Evolutionary conservation across 2,329 filamentous ascomycete species (phyloP), one percentile per base, ranked within the genome.

Genomic region (Huntiella omanensis): DNA sequence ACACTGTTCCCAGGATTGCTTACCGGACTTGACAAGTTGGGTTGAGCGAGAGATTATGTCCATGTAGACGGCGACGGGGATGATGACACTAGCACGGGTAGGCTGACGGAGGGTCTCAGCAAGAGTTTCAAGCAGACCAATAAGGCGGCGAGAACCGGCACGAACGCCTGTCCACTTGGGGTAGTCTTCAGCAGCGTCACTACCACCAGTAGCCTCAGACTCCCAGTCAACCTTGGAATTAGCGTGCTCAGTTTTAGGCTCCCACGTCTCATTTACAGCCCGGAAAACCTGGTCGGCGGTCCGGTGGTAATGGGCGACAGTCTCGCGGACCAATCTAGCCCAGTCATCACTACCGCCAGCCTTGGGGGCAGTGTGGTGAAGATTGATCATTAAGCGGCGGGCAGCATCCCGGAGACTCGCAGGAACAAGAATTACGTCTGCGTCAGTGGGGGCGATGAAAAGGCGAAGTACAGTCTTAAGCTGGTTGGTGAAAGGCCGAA

Each of bases 301-400:
- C 17, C 64, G 61, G 55, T 95, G 86, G 12, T 77, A 69, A 34
- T 74, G 70, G 34, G 69, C 67, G 17, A 92, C 64, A 8, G 79
- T 67, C 5, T 65, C 64, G 40, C 71, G 70, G 40, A 87, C 62
- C 12, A 75, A 68, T 53, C 75, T 80, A 12, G 68, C 67, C 87
- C 87, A 95, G 60, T 93, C 85, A 16, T 83, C 79, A 16, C 73
- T 71, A 8, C 77, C 73, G 13, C 75, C 76, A 50, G 82, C 80
- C 61, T 94, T 95, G 4, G 83, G 77, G 1, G 83, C 81, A 45
- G 83, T 91, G 57, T 80, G 77, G 52, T 85, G 80, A 40, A 93
- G 66, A n/a, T 78, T 68, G 6, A 84, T 70, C 42, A 77, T 69
- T 2, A 94, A 61, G 19, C 68, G 71, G 40, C 77, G 73, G 11